These are phyloP conservation scores for Xylaria sp. DNA, from an alignment of 2,329 filamentous ascomycete genomes.

Conservation along the genomic window DNA sequence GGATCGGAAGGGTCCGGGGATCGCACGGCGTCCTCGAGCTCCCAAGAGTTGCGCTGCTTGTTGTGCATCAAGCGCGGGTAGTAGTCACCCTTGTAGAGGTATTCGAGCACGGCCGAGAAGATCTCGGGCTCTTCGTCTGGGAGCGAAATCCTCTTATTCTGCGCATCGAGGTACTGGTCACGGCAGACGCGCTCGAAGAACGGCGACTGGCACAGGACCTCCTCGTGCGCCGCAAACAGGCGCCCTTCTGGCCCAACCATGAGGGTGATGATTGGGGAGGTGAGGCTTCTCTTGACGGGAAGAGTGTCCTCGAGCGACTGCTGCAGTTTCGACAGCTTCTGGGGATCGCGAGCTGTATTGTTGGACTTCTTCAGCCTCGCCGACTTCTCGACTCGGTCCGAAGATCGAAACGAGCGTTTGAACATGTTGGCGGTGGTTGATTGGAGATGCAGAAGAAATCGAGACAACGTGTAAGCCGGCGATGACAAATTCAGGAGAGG, in stretches of 20 bases:
- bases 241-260: constrained; percentile 86
- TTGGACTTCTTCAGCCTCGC: constrained; percentile 80
- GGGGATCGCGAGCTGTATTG: constrained; percentile 71
- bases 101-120: constrained; percentile 94
- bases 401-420: constrained; percentile 88
- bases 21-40: constrained; percentile 77
- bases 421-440: constrained; percentile 74
- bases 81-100: constrained; percentile 97
- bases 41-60: constrained; percentile 87
- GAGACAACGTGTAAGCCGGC: constrained; percentile 47
- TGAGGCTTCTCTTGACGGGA: constrained; percentile 53
- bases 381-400: constrained; percentile 89
- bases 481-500: constrained; percentile 45
- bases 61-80: constrained; percentile 89
- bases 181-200: constrained; percentile 81
- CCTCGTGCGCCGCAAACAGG: constrained; percentile 94
- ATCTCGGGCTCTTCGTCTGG: constrained; percentile 86
- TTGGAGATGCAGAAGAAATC: constrained; percentile 48
- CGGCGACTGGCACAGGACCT: constrained; percentile 86
- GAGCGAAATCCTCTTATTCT: constrained; percentile 81
- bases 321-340: constrained; percentile 86
- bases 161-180: constrained; percentile 77
- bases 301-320: constrained; percentile 73
- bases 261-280: constrained; percentile 84
- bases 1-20: constrained; percentile 51